A percentile compares a stretch with the other conserved stretches of the same genome.
These are phyloP conservation scores for Penicillium thymicola DNA, from an alignment of 2,329 filamentous ascomycete genomes.

Conservation along the genomic window DNA sequence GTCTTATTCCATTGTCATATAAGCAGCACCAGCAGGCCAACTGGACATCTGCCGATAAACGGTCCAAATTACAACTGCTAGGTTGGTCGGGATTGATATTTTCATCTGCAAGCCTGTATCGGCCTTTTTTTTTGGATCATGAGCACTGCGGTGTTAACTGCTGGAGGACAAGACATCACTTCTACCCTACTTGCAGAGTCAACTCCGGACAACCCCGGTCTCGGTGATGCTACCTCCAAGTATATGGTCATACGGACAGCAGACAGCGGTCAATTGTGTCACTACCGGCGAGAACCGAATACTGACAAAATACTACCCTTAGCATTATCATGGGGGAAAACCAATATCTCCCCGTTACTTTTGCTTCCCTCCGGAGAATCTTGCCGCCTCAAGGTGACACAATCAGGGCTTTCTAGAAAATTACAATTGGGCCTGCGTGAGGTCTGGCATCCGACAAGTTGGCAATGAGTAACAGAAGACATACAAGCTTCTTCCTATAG, in stretches of 20 bases:
- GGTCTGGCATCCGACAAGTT: conserved; percentile 3
- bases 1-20: conserved; percentile 4
- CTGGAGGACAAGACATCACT: neutral
- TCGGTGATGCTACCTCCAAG: conserved; percentile 8
- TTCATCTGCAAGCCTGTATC: neutral
- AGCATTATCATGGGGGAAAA: neutral
- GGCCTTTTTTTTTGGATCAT: neutral
- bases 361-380: conserved; percentile 1
- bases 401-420: conserved; percentile 18
- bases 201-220: conserved; percentile 3
- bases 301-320: conserved; percentile 9
- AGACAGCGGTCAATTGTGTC: conserved; percentile 4
- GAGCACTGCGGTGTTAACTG: conserved; percentile 2
- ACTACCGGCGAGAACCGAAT: neutral
- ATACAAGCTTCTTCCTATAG: conserved; percentile 16
- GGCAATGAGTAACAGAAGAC: conserved; percentile 16
- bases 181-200: neutral
- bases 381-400: conserved; percentile 4
- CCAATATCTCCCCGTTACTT: neutral
- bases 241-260: conserved; percentile 16
- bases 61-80: conserved; percentile 4
- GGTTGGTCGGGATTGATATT: neutral
- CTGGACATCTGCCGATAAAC: neutral
- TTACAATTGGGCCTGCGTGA: conserved; percentile 17
- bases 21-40: neutral